These are phyloP conservation scores for Umbilicaria muhlenbergii DNA, from an alignment of 495 filamentous ascomycete genomes.

Conservation along the genomic window DNA sequence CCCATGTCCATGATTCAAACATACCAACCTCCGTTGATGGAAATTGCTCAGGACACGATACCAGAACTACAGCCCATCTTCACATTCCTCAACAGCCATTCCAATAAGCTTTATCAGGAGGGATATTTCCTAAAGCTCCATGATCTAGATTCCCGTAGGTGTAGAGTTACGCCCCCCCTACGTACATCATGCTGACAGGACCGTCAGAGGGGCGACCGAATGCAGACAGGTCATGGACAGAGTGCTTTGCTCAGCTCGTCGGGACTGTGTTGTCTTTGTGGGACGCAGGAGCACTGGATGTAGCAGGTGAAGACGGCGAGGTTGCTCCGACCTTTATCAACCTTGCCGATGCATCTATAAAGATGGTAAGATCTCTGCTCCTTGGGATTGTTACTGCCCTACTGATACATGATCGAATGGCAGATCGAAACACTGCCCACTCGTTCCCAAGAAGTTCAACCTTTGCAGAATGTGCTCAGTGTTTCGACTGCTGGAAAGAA, in stretches of 20 bases:
- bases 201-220: conserved; percentile 67
- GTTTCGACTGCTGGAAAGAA: conserved; percentile 91
- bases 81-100: conserved; percentile 83
- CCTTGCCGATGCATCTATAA: conserved; percentile 89
- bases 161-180: conserved; percentile 4
- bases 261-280: conserved; percentile 90
- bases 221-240: conserved; percentile 76
- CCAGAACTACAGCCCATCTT: conserved; percentile 93
- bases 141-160: conserved; percentile 77
- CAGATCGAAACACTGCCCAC: conserved; percentile 88
- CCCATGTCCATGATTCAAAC: conserved; percentile 55
- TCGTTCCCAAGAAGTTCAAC: conserved; percentile 51
- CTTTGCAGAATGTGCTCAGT: conserved; percentile 85
- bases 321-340: conserved; percentile 94
- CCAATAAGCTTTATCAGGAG: conserved; percentile 93
- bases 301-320: conserved; percentile 65
- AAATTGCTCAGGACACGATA: conserved; percentile 67
- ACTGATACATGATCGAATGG: neutral
- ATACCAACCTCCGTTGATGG: conserved; percentile 77
- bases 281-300: conserved; percentile 89
- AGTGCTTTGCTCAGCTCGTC: conserved; percentile 94
- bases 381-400: neutral
- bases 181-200: conserved; percentile 4
- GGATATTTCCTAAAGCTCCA: conserved; percentile 94
- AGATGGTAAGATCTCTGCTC: conserved; percentile 51